Evolutionary conservation across 495 filamentous ascomycete genomes (phyloP), one percentile per base, ranked within the genome.

Genomic region (Annulohypoxylon moriforme): DNA sequence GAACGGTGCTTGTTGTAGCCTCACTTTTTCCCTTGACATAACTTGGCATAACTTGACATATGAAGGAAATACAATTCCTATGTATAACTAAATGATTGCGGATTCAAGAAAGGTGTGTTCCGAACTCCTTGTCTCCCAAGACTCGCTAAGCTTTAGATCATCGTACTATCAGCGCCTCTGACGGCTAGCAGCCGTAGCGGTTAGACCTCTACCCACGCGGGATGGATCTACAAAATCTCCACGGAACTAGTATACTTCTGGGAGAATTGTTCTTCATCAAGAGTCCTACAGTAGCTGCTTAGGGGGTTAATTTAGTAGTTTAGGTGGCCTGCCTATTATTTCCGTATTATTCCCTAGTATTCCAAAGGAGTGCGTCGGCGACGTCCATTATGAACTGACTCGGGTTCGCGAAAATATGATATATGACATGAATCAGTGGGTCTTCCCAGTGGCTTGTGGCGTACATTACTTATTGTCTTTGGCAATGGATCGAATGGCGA

Each of bases 341-440:
- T 49, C 38, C 46, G 47, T 62, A 36, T 49, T 38, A 38, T 64
- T 65, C 34, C 22, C 22, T 36, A 8, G 2, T 2, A 42, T 34
- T 18, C 22, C 40, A 49, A 18, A 22, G 6, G 40, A 50, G 20
- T 40, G 44, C 25, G 47, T 3, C 18, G 18, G 16, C 11, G 36
- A 53, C 22, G 18, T 42, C 9, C 13, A 42, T 53, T 64, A 53
- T 53, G 60, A 64, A 64, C 60, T 60, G 60, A 69, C 67, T 69
- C 67, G 16, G 22, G 24, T n/a, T 42, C 13, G 20, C 2, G n/a
- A 33, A 16, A 58, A 6, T n/a, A n/a, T n/a, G n/a, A n/a, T n/a
- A n/a, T n/a, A 61, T 9, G 49, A 9, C 38, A 8, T 44, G 67
- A 53, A 36, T 29, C 6, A 29, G 6, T 29, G 6, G 3, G 6